Base-by-base conservation (phyloP, 2,329 filamentous ascomycete genomes). In the Byssochlamys sp. region DNA sequence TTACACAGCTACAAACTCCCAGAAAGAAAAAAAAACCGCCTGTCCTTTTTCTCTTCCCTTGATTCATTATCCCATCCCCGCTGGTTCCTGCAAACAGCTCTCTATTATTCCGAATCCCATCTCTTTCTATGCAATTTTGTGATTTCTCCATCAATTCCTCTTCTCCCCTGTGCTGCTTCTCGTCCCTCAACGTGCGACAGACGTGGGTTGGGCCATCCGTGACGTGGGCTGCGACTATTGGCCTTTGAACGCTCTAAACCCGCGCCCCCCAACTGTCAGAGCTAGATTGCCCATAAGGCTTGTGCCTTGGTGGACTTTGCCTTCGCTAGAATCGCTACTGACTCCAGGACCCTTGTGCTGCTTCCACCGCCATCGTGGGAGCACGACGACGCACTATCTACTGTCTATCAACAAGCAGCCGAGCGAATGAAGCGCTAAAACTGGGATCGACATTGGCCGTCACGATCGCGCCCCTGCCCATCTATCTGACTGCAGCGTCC, bases 141-240 rank as follows among this genome's bases (percentile, higher is more conserved):
- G n/a, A n/a, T 19, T 45, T 45, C 12, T 19, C 39, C 5, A 14
- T 45, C 4, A 4, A 19, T 45, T 45, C n/a, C 39, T 45, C 35
- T 19, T 19, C 6, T 45, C 19, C 19, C 6, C 39, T 39, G 35
- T 39, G 35, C 14, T 14, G 35, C 12, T 39, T 39, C 35, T 14
- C 35, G 2, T 25, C 24, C 19, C n/a, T 27, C 24, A 51, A 51
- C 49, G 49, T 28, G 49, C 49, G 25, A 51, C 49, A 10, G 49
- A 51, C 49, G 49, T 28, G 25, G 39, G 27, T 10, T 26, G 49
- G 49, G 39, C 35, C 54, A 35, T 55, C 52, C 63, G 61, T 67
- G 67, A 69, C 67, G 67, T 69, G 67, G 67, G 62, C 62, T 52
- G 55, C 61, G n/a, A 35, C 62, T 59, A 69, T 69, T 69, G 67